Base-by-base conservation (phyloP, 164 flowering plant species). In the Kingdonia uniflora region DNA sequence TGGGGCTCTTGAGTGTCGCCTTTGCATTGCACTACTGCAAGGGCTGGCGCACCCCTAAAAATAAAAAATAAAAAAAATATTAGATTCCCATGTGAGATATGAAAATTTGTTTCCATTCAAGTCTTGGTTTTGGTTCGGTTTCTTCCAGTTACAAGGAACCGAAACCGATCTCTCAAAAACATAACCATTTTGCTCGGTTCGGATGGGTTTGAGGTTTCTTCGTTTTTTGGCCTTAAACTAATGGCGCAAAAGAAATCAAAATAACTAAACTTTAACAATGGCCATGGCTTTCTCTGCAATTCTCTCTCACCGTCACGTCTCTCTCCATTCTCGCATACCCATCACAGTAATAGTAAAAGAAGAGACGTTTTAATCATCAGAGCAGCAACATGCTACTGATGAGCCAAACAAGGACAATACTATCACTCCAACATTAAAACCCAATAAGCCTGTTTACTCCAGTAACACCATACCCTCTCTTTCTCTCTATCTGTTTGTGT, bases 391-490 rank as follows among this genome's bases (percentile, higher is more conserved):
- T 29, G 35, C 35, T 7, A 58, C 68, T 0, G 62, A 73, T 0
- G 79, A 74, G 49, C 51, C 85, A 44, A 71, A 61, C 14, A 17
- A 67, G 61, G 24, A 39, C n/a, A 21, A 6, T 24, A 42, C 37
- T 62, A 49, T 65, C 19, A 42, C 64, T n/a, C 51, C 72, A 29
- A 41, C 69, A 22, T 63, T 60, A 56, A 47, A 8, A 7, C 80
- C 76, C 43, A 78, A 76, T 49, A 84, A 76, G 61, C 87, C 87
- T 5, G 85, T 81, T 20, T 84, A 74, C 56, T 84, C 92, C 11
- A 78, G 92, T 84, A 44, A 69, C 37, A 25, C 17, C 5, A 19
- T 16, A 8, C 19, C 21, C 14, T 19, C 14, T 51, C 29, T 40
- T 23, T 29, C 5, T 43, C 19, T 22, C 14, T 33, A 19, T 46